Evolutionary conservation across 139 green algal genomes (phyloP), one percentile per base, ranked within the genome.

Genomic region (Pseudopediastrum boryanum): DNA sequence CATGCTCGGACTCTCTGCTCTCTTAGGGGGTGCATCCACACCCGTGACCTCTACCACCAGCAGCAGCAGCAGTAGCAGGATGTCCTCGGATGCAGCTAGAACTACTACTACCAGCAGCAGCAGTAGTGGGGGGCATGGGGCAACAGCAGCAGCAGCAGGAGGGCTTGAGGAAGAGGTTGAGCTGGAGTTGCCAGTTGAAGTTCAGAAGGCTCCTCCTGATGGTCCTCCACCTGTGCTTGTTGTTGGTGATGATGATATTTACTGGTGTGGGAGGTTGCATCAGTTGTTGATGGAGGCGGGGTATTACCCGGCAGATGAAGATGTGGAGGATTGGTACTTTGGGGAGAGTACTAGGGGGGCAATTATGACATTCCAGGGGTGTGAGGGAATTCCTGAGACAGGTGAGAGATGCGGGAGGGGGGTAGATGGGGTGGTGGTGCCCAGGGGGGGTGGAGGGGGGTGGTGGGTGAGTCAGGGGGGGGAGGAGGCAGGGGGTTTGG

Each of bases 181-280:
- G 25, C 9, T 3, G 12, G 36, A n/a, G n/a, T n/a, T 4, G 10
- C 39, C 5, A 8, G 25, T 72, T 23, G 71, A 78, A 31, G 31
- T 38, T 0, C 6, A 43, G 25, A 68, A 69, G 23, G 56, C 54
- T 25, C 54, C 68, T 33, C 76, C 76, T 3, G n/a, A 77, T 33
- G 89, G 89, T 21, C 80, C 85, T 0, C 89, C 89, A 0, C 93
- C 93, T 2, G 21, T 77, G 5, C 81, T 97, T 31, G 73, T 56
- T 8, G 0, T 75, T 16, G 92, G 92, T 1, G 87, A 89, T 54
- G 92, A 97, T 51, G 90, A 97, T 83, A 92, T 97, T 10, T 94
- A 81, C 56, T 97, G 93, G 93, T 77, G 95, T 7, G 86, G 72
- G 56, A 78, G 82, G 61, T 82, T 96, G 79, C 91, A 95, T 58